These are phyloP conservation scores for Pichia cabralensis DNA, from an alignment of 805 yeast genomes.

Conservation along the genomic window DNA sequence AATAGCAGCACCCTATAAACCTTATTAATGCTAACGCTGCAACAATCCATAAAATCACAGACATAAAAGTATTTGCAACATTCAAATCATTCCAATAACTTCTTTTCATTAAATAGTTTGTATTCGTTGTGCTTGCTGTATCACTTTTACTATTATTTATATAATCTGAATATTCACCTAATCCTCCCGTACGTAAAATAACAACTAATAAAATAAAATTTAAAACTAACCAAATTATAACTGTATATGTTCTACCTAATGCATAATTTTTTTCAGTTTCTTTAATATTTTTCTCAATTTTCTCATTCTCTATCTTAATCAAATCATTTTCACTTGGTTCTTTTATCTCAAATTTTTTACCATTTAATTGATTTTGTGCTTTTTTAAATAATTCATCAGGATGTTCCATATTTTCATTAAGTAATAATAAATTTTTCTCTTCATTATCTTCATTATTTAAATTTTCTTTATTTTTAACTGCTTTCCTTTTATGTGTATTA, in stretches of 20 bases:
- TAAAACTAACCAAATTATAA: slow-evolving; percentile 75
- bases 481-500: slow-evolving; percentile 52
- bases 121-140: slow-evolving; percentile 18
- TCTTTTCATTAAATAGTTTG: slow-evolving; percentile 23
- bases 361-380: slow-evolving; percentile 26
- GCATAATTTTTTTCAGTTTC: slow-evolving; percentile 65
- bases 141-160: slow-evolving; percentile 12
- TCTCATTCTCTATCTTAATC: slow-evolving; percentile 5
- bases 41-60: slow-evolving; percentile 84
- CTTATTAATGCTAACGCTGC: slow-evolving; percentile 78
- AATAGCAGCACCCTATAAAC: slow-evolving; percentile 60
- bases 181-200: slow-evolving; percentile 77
- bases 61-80: slow-evolving; percentile 45
- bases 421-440: slow-evolving; percentile 13
- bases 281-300: slow-evolving; percentile 8
- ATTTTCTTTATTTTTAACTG: slow-evolving; percentile 8
- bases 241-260: slow-evolving; percentile 77
- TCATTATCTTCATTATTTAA: slow-evolving; percentile 8
- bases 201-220: slow-evolving; percentile 72
- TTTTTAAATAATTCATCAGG: slow-evolving; percentile 21
- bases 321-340: slow-evolving; percentile 40
- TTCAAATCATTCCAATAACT: slow-evolving; percentile 12
- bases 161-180: slow-evolving; percentile 30
- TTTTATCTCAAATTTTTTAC: slow-evolving; percentile 34
- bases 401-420: slow-evolving; percentile 23